A percentile compares a stretch with the other conserved stretches of the same genome.
Conservation (phyloP, 2,329 filamentous ascomycete genomes). For the Fusarium acutatum region DNA sequence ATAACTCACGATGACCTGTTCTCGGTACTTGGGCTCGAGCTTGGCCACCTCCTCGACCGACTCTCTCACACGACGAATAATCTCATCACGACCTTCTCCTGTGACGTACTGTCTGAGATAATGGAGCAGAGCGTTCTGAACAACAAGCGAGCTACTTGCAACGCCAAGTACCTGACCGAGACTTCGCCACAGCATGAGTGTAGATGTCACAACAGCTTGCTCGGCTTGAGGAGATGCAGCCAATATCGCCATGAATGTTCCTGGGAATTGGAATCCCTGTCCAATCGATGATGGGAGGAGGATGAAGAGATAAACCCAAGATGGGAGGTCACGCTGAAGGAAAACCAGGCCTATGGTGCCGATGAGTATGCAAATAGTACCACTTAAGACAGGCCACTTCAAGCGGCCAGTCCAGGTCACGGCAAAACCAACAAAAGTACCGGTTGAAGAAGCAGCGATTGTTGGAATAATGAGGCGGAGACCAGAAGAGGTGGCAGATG, state of each 20-base stretch:
- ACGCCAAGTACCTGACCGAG: constrained; percentile 80
- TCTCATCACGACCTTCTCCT: constrained; percentile 63
- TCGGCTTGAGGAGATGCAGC: constrained; percentile 66
- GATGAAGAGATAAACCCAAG: constrained; percentile 63
- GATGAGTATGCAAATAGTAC: constrained; percentile 56
- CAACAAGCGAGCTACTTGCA: constrained; percentile 72
- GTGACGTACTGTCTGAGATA: constrained; percentile 68
- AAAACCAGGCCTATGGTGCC: constrained; percentile 60
- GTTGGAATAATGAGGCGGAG: constrained; percentile 74
- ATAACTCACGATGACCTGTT: constrained; percentile 66
- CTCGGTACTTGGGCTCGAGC: constrained; percentile 55
- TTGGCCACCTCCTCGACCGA: constrained; percentile 63
- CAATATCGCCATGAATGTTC: constrained; percentile 70
- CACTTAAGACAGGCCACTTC: constrained; percentile 66
- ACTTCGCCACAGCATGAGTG: constrained; percentile 75
- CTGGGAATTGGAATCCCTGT: constrained; percentile 71
- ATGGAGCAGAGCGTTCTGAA: constrained; percentile 74
- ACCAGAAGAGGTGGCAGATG: constrained; percentile 75
- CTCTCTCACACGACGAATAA: constrained; percentile 61
- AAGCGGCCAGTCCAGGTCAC: constrained; percentile 68
- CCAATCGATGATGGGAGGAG: constrained; percentile 66
- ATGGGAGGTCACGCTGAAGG: constrained; percentile 61
- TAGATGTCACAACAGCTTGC: constrained; percentile 75
- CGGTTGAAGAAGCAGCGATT: constrained; percentile 61
- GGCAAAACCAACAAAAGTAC: constrained; percentile 67